These are phyloP conservation scores for Magnolia officinalis DNA, from an alignment of 164 flowering plant genomes.

Conservation along the genomic window DNA sequence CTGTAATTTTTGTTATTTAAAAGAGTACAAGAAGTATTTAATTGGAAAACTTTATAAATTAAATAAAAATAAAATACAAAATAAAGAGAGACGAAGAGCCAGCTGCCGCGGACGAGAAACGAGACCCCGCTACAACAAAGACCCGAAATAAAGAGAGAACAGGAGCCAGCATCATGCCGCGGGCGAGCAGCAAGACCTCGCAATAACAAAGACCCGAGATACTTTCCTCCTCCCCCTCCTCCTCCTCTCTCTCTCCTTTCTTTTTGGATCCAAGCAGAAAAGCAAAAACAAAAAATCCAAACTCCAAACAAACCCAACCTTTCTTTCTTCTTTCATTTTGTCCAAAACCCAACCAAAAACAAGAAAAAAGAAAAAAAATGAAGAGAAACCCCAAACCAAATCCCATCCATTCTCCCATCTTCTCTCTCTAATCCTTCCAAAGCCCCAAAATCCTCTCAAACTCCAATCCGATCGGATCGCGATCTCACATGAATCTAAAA, in stretches of 20 bases:
- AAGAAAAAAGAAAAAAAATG: not conserved
- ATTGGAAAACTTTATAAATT: too few relatives aligned
- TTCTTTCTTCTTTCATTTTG: not conserved
- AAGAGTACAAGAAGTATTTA: too few relatives aligned
- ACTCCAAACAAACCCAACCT: not conserved
- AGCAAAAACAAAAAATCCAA: not conserved
- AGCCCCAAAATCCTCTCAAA: not conserved
- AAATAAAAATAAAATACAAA: too few relatives aligned
- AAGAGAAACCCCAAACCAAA: not conserved
- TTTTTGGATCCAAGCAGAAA: slow-evolving; percentile 13
- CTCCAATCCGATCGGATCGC: not conserved
- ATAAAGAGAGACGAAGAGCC: too few relatives aligned
- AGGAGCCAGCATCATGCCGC: too few relatives aligned
- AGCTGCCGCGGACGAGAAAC: too few relatives aligned
- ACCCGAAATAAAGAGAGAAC: too few relatives aligned
- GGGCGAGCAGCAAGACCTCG: too few relatives aligned
- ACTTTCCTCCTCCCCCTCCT: not conserved
- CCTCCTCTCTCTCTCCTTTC: not conserved
- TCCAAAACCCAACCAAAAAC: not conserved
- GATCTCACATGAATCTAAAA: slow-evolving; percentile 3
- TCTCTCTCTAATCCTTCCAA: not conserved
- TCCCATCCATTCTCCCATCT: not conserved
- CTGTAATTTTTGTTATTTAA: too few relatives aligned
- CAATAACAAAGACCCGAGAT: too few relatives aligned
- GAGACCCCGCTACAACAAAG: too few relatives aligned